Evolutionary conservation across 352 stramenopile species (phyloP).

Genomic region (Thalassiosira mediterranea): DNA sequence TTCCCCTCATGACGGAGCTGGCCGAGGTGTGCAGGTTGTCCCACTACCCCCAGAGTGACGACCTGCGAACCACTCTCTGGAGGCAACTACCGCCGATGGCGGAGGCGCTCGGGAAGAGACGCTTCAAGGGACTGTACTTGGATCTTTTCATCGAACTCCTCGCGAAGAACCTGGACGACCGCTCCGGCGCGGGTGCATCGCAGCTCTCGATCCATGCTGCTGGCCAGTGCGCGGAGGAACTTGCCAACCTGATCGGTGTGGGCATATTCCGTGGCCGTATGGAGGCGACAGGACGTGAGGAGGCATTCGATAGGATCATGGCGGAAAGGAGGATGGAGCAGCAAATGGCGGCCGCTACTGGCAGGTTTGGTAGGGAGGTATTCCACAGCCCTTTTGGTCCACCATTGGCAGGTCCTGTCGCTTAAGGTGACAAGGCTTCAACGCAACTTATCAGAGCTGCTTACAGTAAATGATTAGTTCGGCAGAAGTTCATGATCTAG

Average conservation of each 20-base stretch:
- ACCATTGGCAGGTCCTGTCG: too few relatives aligned
- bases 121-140: constrained; percentile 77
- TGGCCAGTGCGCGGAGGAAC: constrained; percentile 73
- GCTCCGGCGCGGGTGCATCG: constrained; percentile 48
- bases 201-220: constrained; percentile 76
- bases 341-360: constrained; percentile 5
- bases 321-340: constrained; percentile 53
- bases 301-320: constrained; percentile 68
- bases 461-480: too few relatives aligned
- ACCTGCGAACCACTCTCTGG: constrained; percentile 78
- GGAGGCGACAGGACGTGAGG: constrained; percentile 63
- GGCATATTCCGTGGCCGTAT: constrained; percentile 79
- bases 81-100: constrained; percentile 75
- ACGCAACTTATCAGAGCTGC: too few relatives aligned
- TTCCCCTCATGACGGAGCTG: constrained; percentile 68
- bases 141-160: constrained; percentile 79
- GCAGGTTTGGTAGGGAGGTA: constrained; percentile 7
- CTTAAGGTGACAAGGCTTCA: too few relatives aligned
- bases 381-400: constrained; percentile 49
- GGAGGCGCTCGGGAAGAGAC: constrained; percentile 71
- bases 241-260: constrained; percentile 68
- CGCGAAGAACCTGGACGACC: constrained; percentile 68
- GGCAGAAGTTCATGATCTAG: too few relatives aligned
- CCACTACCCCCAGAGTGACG: constrained; percentile 78
- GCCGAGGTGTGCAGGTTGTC: constrained; percentile 73